Conservation (phyloP, 2,329 filamentous ascomycete genomes). For the Lachnellula arida region DNA sequence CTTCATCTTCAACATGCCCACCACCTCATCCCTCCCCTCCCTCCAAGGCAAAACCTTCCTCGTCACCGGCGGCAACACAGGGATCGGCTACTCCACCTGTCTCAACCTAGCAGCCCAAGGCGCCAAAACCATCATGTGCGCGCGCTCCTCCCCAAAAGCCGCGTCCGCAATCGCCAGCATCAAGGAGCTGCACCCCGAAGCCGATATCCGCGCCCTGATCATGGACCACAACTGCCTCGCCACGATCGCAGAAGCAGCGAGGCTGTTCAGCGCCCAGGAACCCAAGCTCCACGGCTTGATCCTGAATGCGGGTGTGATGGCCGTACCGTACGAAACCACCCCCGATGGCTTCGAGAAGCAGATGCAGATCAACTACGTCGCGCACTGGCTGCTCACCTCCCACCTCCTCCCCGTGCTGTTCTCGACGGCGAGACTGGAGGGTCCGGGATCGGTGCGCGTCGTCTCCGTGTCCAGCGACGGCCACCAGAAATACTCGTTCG, state of each 20-base stretch:
- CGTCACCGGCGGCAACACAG: constrained; percentile 36
- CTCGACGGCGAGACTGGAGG: constrained; percentile 9
- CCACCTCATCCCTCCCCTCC: constrained; percentile 31
- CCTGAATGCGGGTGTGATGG: constrained; percentile 43
- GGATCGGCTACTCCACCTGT: constrained; percentile 42
- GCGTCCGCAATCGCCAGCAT: constrained; percentile 35
- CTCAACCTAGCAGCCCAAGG: constrained; percentile 45
- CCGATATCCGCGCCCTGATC: constrained; percentile 40
- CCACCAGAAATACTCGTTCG: constrained; percentile 10
- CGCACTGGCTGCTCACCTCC: constrained; percentile 28
- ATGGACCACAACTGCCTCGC: constrained; percentile 25
- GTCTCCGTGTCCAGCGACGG: constrained; percentile 15
- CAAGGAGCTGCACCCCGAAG: constrained; percentile 35
- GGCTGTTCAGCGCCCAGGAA: constrained; percentile 29
- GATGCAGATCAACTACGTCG: constrained; percentile 34
- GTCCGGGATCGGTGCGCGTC: constrained; percentile 12
- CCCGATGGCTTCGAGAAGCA: constrained; percentile 33
- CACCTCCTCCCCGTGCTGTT: constrained; percentile 14
- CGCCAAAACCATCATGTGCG: constrained; percentile 46
- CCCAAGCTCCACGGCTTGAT: constrained; percentile 37
- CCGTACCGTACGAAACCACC: constrained; percentile 32
- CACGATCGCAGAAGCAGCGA: constrained; percentile 27
- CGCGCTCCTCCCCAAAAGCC: constrained; percentile 36
- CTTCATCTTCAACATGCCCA: constrained; percentile 5
- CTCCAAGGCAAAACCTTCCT: constrained; percentile 37